A percentile compares a stretch with the other conserved stretches of the same genome.
Evolutionary conservation across 129 eudicot species (phyloP).

Genomic region (Arctium lappa): DNA sequence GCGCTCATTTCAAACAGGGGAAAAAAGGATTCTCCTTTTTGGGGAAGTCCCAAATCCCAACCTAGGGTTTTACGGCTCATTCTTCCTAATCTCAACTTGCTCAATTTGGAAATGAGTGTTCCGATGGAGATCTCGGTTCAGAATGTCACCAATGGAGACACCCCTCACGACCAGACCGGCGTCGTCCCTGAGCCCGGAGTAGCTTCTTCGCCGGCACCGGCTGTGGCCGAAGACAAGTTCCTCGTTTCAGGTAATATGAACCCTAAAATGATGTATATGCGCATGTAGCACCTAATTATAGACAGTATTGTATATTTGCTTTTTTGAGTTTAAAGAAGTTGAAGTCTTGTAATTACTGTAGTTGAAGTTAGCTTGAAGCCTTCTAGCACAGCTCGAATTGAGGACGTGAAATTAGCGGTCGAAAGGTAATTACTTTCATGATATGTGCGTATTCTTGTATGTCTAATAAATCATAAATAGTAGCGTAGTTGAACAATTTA

Average conservation of each 20-base stretch:
- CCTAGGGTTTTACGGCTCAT: constrained; percentile 46
- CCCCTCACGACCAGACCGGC: constrained; percentile 26
- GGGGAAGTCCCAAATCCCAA: constrained; percentile 13
- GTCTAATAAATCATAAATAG: not conserved
- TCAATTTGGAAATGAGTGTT: constrained; percentile 39
- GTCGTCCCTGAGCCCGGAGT: constrained; percentile 28
- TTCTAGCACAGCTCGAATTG: constrained; percentile 68
- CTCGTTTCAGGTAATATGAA: constrained; percentile 55
- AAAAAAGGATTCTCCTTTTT: not conserved
- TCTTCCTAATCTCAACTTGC: constrained; percentile 15
- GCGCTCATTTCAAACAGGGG: constrained; percentile 49
- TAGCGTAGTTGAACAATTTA: not conserved
- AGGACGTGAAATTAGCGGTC: constrained; percentile 65
- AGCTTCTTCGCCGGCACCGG: constrained; percentile 33
- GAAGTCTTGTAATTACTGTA: constrained; percentile 26
- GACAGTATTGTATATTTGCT: not conserved
- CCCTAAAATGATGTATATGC: not conserved
- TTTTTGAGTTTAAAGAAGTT: constrained; percentile 5
- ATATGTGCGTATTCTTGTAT: not conserved
- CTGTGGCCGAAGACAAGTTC: constrained; percentile 49
- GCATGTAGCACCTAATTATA: not conserved
- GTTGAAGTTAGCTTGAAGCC: constrained; percentile 93
- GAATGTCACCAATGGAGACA: constrained; percentile 30
- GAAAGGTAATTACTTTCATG: constrained; percentile 54
- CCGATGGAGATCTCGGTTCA: constrained; percentile 79